Conservation (phyloP, 257 asterid species). For the Lavandula angustifolia region DNA sequence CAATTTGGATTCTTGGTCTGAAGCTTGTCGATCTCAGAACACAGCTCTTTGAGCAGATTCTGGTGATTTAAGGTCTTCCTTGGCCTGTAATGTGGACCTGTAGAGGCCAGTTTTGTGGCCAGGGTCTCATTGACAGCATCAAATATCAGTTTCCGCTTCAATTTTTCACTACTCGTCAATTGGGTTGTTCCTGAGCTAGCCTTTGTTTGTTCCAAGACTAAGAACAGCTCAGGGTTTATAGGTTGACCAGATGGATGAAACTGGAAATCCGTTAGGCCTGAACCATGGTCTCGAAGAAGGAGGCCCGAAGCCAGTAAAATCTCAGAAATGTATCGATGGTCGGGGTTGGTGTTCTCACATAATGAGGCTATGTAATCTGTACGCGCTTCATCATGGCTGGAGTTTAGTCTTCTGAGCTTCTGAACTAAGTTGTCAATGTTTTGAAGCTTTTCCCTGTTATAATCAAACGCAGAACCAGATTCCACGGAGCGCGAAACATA, state of each 20-base stretch:
- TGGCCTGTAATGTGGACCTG: constrained; percentile 37
- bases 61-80: constrained; percentile 56
- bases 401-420: constrained; percentile 80
- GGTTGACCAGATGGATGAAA: constrained; percentile 84
- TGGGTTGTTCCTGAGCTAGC: constrained; percentile 47
- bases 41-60: constrained; percentile 71
- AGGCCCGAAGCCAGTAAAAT: constrained; percentile 86
- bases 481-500: constrained; percentile 28
- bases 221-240: constrained; percentile 78
- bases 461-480: constrained; percentile 43
- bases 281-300: constrained; percentile 74
- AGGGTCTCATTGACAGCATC: constrained; percentile 82
- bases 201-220: constrained; percentile 88
- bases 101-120: constrained; percentile 45
- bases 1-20: constrained; percentile 43
- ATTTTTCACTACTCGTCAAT: constrained; percentile 38
- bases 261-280: constrained; percentile 65
- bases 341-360: constrained; percentile 73
- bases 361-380: constrained; percentile 90
- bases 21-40: constrained; percentile 68
- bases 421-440: constrained; percentile 74
- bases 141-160: constrained; percentile 70
- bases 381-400: constrained; percentile 82
- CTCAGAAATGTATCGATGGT: constrained; percentile 81
- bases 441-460: constrained; percentile 61